phyloP scores from a whole-genome alignment of 768 basidiomycete species.

The Rhizopogon roseolus region DNA sequence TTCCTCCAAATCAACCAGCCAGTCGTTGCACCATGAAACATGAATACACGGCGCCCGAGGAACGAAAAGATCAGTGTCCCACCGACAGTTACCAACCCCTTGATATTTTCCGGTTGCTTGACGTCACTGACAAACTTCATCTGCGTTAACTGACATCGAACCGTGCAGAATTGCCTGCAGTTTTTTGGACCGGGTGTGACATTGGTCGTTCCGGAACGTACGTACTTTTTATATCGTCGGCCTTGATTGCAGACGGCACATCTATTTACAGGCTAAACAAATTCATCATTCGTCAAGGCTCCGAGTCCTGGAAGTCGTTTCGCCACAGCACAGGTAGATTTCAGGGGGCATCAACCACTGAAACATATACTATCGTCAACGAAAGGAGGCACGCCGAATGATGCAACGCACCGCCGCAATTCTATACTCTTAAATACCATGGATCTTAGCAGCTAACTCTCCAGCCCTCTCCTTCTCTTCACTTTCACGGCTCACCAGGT shows the following conservation, averaged over 20 bases:
- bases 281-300: too few relatives aligned
- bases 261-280: too few relatives aligned
- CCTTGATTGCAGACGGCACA: too few relatives aligned
- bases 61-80: not conserved
- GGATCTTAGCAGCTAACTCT: not conserved
- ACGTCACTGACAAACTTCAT: not conserved
- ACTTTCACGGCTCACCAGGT: too few relatives aligned
- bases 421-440: not conserved
- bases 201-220: too few relatives aligned
- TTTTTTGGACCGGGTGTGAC: not conserved
- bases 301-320: not conserved
- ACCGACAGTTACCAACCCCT: not conserved
- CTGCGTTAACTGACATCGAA: not conserved
- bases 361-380: not conserved
- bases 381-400: not conserved
- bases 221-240: too few relatives aligned
- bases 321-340: not conserved
- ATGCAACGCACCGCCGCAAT: not conserved
- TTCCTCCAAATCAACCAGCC: not conserved
- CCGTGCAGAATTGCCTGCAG: not conserved
- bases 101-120: not conserved
- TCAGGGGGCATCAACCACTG: not conserved
- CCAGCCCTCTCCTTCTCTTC: not conserved
- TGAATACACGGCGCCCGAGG: not conserved
- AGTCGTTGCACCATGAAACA: not conserved